These are phyloP conservation scores for Termitomyces sp. DNA, from an alignment of 768 basidiomycete species.

Conservation along the genomic window DNA sequence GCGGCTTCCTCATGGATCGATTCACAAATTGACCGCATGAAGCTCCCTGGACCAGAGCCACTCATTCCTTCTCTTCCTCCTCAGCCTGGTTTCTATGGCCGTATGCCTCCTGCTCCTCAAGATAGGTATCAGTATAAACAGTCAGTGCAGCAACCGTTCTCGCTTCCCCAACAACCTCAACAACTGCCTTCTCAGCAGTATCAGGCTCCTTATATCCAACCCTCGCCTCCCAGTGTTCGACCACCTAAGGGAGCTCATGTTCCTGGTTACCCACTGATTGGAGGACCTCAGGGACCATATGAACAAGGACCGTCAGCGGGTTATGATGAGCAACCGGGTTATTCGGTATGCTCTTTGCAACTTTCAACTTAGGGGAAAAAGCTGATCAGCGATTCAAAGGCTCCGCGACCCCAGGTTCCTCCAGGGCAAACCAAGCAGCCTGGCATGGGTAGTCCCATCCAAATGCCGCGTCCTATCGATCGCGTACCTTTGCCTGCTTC, in stretches of 20 bases:
- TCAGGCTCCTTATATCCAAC: too few species aligned
- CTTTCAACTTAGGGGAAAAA: background rate
- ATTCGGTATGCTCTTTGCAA: conserved; percentile 29
- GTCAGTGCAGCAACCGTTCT: conserved; percentile 13
- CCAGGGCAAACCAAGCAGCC: conserved; percentile 36
- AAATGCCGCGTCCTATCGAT: conserved; percentile 27
- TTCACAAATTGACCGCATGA: conserved; percentile 44
- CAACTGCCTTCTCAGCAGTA: conserved; percentile 30
- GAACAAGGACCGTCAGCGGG: conserved; percentile 26
- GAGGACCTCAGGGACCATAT: conserved; percentile 31
- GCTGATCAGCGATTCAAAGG: conserved; percentile 4
- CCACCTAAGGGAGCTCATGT: conserved; percentile 31
- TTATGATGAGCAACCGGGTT: conserved; percentile 31
- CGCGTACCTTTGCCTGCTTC: conserved; percentile 26
- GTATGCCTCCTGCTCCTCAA: conserved; percentile 35
- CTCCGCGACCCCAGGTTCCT: conserved; percentile 20
- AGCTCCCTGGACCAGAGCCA: conserved; percentile 39
- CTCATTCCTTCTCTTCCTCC: too few species aligned
- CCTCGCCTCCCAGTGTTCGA: conserved; percentile 31
- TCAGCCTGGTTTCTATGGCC: conserved; percentile 34
- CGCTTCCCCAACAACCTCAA: too few species aligned
- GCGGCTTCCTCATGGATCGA: conserved; percentile 35
- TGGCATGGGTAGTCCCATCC: conserved; percentile 31
- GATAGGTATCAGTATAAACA: conserved; percentile 35
- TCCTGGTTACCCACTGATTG: conserved; percentile 45